These are phyloP conservation scores for Yamadazyma laniorum DNA, from an alignment of 805 yeast species.

Conservation along the genomic window DNA sequence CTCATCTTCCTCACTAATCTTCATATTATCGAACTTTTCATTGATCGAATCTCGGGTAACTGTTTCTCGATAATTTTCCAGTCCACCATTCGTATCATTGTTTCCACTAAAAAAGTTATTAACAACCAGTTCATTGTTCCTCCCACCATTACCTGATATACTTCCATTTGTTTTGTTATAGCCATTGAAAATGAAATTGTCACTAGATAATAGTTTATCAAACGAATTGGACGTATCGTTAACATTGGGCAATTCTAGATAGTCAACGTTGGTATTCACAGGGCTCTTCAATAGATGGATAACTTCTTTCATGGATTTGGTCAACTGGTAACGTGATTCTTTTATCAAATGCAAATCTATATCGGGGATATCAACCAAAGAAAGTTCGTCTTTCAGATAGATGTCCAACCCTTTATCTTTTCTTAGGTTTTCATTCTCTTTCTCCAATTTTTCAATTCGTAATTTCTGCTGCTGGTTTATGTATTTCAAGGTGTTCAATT, in stretches of 20 bases:
- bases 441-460: slow-evolving; percentile 39
- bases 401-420: neutral
- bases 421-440: slow-evolving; percentile 17
- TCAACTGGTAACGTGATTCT: slow-evolving; percentile 31
- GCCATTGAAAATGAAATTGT: slow-evolving; percentile 10
- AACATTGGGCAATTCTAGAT: slow-evolving; percentile 15
- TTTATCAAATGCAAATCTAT: slow-evolving; percentile 33
- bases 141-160: neutral
- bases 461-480: slow-evolving; percentile 41
- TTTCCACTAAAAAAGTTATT: slow-evolving; percentile 10
- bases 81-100: neutral
- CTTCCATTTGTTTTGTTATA: slow-evolving; percentile 1
- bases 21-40: slow-evolving; percentile 10
- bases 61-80: neutral
- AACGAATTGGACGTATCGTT: slow-evolving; percentile 13
- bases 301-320: slow-evolving; percentile 36
- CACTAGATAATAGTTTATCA: slow-evolving; percentile 12
- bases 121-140: slow-evolving; percentile 1
- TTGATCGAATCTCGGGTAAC: neutral
- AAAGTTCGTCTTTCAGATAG: neutral
- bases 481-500: slow-evolving; percentile 43
- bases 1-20: neutral
- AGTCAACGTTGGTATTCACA: slow-evolving; percentile 13
- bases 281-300: slow-evolving; percentile 33
- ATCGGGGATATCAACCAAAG: slow-evolving; percentile 25